Evolutionary conservation across 768 basidiomycete genomes (phyloP), one percentile per base, ranked within the genome.

Genomic region (Sarcomyxa edulis): DNA sequence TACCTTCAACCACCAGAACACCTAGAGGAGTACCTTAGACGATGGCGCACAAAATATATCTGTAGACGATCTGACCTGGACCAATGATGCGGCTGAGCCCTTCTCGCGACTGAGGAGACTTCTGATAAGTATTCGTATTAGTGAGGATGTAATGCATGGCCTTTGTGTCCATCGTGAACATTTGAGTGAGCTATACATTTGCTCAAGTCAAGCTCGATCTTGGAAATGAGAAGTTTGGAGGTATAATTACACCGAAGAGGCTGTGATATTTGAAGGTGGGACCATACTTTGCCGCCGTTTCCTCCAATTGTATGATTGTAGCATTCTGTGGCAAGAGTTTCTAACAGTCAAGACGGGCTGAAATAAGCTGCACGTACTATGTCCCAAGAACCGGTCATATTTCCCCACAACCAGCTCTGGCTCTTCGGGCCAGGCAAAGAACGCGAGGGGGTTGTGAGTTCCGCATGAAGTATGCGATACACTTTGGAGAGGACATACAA

Each of bases 221-320:
- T 14, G 26, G 11, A 22, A 29, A 8, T 12, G 14, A 26, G 7
- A 24, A n/a, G n/a, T n/a, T n/a, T n/a, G n/a, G n/a, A n/a, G n/a
- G n/a, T n/a, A n/a, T n/a, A 54, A 66, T 39, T 42, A 76, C 78
- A 12, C 62, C 64, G 14, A 78, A 58, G 7, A 74, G 51, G 0
- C 54, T 59, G 35, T 62, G 62, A 45, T 70, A 77, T 35, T 47
- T 61, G 36, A 78, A 39, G 1, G 70, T 73, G 1, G 48, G 40
- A 0, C 78, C 78, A 45, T 76, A 72, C 41, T 72, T 50, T 27
- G 56, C 48, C 2, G 65, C 49, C 78, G 76, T 79, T 50, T 67
- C 49, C 32, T 72, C n/a, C n/a, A n/a, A n/a, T n/a, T n/a, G n/a
- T n/a, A n/a, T n/a, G n/a, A n/a, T n/a, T n/a, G n/a, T n/a, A n/a